Percentiles rank a stretch among this genome's conserved stretches.
Conservation (phyloP, 1,139 yeast species). For the Yamadazyma oceani region DNA sequence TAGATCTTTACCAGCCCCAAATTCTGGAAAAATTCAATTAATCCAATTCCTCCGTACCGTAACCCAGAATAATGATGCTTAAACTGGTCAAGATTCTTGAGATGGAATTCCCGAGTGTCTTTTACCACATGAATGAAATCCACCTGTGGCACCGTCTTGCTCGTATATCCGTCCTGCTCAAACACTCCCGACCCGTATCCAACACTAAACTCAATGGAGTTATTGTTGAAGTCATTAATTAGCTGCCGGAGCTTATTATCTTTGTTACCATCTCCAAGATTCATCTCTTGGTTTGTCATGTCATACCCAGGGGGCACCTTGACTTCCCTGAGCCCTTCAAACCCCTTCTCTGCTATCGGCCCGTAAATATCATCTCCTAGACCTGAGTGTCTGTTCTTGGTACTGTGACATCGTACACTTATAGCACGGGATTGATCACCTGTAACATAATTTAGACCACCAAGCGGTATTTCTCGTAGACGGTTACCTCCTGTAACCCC, state of each 20-base stretch:
- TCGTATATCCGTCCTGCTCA: conserved; percentile 61
- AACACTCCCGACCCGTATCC: conserved; percentile 98
- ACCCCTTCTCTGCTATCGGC: too few relatives aligned
- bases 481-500: too few relatives aligned
- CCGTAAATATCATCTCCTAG: too few relatives aligned
- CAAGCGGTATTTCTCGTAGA: too few relatives aligned
- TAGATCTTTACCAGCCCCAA: conserved; percentile 84
- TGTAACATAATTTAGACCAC: too few relatives aligned
- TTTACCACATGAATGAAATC: conserved; percentile 88
- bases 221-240: background rate
- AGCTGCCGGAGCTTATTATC: background rate
- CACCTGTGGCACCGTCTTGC: conserved; percentile 49
- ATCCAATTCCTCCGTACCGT: conserved; percentile 57
- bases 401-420: too few relatives aligned
- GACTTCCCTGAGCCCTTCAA: too few relatives aligned
- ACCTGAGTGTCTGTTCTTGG: too few relatives aligned
- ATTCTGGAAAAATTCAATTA: conserved; percentile 60
- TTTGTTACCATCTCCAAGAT: background rate
- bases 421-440: background rate
- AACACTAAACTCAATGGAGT: conserved; percentile 23
- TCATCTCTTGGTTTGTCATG: background rate
- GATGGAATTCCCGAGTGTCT: conserved; percentile 74
- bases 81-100: conserved; percentile 60
- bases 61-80: conserved; percentile 77
- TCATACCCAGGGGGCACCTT: too few relatives aligned